Evolutionary conservation across 2,329 filamentous ascomycete species (phyloP).

Genomic region (Dendrostoma leiphaemia): DNA sequence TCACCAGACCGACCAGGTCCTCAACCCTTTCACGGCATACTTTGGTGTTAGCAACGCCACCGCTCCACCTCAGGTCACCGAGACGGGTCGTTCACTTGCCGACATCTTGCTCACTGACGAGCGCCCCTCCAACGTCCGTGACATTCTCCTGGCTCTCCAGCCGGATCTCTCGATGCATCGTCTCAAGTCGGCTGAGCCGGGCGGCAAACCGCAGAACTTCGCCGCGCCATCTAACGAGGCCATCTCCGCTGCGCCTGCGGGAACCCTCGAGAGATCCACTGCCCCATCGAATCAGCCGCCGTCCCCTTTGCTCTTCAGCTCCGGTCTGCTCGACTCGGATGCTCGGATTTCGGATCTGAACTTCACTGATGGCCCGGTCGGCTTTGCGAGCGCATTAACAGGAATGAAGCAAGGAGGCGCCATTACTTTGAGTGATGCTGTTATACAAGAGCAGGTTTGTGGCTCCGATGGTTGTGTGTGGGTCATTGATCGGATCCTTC

Average conservation of each 20-base stretch:
- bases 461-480: conserved; percentile 4
- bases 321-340: not conserved
- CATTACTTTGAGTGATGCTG: not conserved
- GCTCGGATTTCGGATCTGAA: not conserved
- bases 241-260: not conserved
- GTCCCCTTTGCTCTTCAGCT: conserved; percentile 3
- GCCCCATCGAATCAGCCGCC: conserved; percentile 8
- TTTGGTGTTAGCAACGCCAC: conserved; percentile 12
- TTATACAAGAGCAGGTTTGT: conserved; percentile 2
- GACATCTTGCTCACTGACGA: conserved; percentile 3
- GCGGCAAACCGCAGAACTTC: not conserved
- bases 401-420: not conserved
- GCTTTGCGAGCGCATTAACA: not conserved
- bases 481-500: not conserved
- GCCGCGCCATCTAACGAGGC: conserved; percentile 7
- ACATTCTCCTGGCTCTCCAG: not conserved
- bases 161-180: not conserved
- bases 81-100: not conserved
- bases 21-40: conserved; percentile 9
- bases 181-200: not conserved
- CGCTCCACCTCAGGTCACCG: not conserved
- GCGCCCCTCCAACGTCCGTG: not conserved
- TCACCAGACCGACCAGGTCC: conserved; percentile 12
- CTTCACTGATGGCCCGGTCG: not conserved
- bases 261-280: not conserved